phyloP scores from a whole-genome alignment of 345 rosid genomes.

The Pugionium dolabratum region DNA sequence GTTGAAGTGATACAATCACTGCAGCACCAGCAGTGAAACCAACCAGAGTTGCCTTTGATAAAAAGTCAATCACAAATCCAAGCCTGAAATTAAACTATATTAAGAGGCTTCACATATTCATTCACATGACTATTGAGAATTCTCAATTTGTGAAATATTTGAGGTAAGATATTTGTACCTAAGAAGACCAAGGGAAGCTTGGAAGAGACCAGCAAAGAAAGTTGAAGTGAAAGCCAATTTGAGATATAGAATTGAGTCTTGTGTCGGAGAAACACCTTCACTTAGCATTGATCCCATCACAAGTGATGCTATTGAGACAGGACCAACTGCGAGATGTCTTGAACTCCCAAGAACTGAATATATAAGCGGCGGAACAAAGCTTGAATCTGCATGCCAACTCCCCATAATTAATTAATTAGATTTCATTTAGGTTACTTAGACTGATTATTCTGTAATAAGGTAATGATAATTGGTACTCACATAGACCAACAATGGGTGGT shows the following conservation, averaged over 20 bases:
- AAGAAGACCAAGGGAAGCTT: conserved; percentile 81
- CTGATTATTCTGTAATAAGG: conserved; percentile 12
- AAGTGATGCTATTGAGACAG: conserved; percentile 93
- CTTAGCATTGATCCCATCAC: conserved; percentile 97
- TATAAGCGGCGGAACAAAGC: conserved; percentile 94
- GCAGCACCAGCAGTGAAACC: conserved; percentile 99
- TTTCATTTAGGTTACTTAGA: background rate
- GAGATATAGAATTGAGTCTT: conserved; percentile 71
- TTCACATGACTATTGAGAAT: conserved; percentile 22
- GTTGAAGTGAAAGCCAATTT: conserved; percentile 92
- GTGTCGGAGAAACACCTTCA: conserved; percentile 62
- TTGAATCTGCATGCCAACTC: conserved; percentile 74
- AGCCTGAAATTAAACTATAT: conserved; percentile 52
- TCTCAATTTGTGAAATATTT: background rate
- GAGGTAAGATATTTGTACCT: conserved; percentile 48
- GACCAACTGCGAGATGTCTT: conserved; percentile 88
- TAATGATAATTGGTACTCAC: conserved; percentile 50
- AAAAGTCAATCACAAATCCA: conserved; percentile 92
- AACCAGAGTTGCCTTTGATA: conserved; percentile 89
- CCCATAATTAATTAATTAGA: background rate
- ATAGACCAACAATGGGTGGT: conserved; percentile 90
- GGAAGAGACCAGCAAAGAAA: conserved; percentile 94
- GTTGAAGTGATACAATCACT: conserved; percentile 90
- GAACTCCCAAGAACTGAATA: conserved; percentile 94
- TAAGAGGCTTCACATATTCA: conserved; percentile 13